These are phyloP conservation scores for Phycomyces nitens DNA, from an alignment of 192 early-diverging fungal genomes.

Conservation along the genomic window DNA sequence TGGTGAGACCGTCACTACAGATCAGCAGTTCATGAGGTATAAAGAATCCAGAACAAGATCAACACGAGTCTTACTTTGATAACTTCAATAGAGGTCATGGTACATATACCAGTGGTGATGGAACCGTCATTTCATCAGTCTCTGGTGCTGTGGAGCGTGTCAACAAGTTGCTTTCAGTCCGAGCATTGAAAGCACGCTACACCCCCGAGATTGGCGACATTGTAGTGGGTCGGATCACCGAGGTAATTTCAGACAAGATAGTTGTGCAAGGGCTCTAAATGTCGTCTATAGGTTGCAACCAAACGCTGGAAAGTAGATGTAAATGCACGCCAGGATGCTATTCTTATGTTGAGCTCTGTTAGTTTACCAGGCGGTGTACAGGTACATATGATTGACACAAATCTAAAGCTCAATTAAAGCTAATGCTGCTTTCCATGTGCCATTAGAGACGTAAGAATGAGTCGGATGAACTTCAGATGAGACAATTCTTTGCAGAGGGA, in stretches of 20 bases:
- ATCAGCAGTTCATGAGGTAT: slow-evolving; percentile 76
- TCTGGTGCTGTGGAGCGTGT: slow-evolving; percentile 91
- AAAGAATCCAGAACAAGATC: not conserved
- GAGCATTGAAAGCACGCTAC: slow-evolving; percentile 84
- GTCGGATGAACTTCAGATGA: slow-evolving; percentile 96
- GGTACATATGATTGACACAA: slow-evolving; percentile 34
- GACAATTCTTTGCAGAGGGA: slow-evolving; percentile 90
- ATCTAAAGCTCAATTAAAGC: not conserved
- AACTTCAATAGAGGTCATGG: slow-evolving; percentile 68
- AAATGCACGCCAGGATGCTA: slow-evolving; percentile 80
- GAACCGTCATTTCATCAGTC: slow-evolving; percentile 75
- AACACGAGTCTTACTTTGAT: not conserved
- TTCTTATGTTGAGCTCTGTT: slow-evolving; percentile 84
- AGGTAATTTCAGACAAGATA: slow-evolving; percentile 41
- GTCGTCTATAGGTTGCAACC: slow-evolving; percentile 53
- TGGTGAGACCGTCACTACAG: slow-evolving; percentile 69
- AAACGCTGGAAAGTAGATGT: slow-evolving; percentile 97
- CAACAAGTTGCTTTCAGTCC: slow-evolving; percentile 93
- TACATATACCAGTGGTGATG: slow-evolving; percentile 70
- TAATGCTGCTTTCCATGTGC: not conserved
- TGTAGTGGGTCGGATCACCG: slow-evolving; percentile 91
- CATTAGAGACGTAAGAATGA: slow-evolving; percentile 85
- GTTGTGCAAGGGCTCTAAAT: not conserved
- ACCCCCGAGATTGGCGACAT: slow-evolving; percentile 95
- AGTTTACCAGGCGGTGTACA: slow-evolving; percentile 94